Evolutionary conservation across 2,329 filamentous ascomycete genomes (phyloP), one percentile per base, ranked within the genome.

Genomic region (Colletotrichum kahawae): DNA sequence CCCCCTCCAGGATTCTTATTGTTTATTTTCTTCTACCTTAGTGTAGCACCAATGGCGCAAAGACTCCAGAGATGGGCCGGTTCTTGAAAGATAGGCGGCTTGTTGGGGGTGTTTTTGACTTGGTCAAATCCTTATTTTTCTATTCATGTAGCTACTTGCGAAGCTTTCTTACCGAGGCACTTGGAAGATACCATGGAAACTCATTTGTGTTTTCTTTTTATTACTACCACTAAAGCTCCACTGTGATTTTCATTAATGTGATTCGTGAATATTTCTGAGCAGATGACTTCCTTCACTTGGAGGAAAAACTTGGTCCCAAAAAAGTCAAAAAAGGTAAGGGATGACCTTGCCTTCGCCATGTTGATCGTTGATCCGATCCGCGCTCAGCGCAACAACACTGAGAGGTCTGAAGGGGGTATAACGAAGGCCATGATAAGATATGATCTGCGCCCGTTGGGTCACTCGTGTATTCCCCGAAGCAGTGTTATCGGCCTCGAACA

Each of bases 121-220:
- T 10, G 43, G 43, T 12, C 31, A 33, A 33, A 7, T 18, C 38
- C 38, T 16, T 24, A 31, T 21, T 18, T 27, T 51, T 43, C 43
- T 59, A 70, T 73, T 64, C 66, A 38, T 64, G 70, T 70, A 73
- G 57, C 57, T 70, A 73, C 43, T 64, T 29, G 66, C 43, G 59
- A 54, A 63, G 27, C 57, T 31, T 31, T 29, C 29, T 60, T 34
- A 60, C 57, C 29, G 3, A 60, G n/a, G 16, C 59, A 21, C n/a
- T 24, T 18, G 60, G 54, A 72, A 68, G 38, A 72, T 51, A 71
- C 54, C 33, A 72, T 56, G 64, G 34, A 68, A 57, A 51, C 43
- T 21, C 43, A 21, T 51, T 51, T 51, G 43, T 51, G 43, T 31
- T 29, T 13, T 24, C 21, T 62, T 14, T 33, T 18, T n/a, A 13